Percentiles rank a stretch among this genome's conserved stretches.
phyloP scores from a whole-genome alignment of 2,329 filamentous ascomycete species.

The Metarhizium humberi region DNA sequence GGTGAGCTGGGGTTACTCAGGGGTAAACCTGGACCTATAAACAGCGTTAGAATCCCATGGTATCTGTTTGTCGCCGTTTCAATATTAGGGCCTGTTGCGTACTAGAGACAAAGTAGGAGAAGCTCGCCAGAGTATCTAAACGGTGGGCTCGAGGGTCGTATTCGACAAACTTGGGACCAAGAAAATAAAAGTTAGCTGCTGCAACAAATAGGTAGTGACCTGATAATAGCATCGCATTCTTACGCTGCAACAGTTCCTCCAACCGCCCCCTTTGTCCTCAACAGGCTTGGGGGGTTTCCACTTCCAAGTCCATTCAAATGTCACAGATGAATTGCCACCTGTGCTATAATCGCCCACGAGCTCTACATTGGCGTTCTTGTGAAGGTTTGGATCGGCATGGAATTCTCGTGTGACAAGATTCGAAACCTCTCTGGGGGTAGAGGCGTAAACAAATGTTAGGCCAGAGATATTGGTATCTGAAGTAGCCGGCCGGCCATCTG shows the following conservation, averaged over 20 bases:
- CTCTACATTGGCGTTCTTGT: slow-evolving; percentile 94
- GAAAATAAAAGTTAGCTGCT: neutral
- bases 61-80: neutral
- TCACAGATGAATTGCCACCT: slow-evolving; percentile 69
- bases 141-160: slow-evolving; percentile 91
- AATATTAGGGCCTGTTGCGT: slow-evolving; percentile 20
- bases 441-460: slow-evolving; percentile 85
- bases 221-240: neutral
- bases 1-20: slow-evolving; percentile 54
- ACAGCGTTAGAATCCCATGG: neutral
- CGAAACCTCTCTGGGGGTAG: slow-evolving; percentile 78
- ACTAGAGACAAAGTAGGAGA: slow-evolving; percentile 93
- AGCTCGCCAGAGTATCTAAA: slow-evolving; percentile 78
- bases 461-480: slow-evolving; percentile 75
- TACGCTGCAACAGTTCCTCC: slow-evolving; percentile 91
- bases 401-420: slow-evolving; percentile 93
- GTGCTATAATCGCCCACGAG: slow-evolving; percentile 89
- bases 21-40: slow-evolving; percentile 32
- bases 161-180: slow-evolving; percentile 66
- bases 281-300: slow-evolving; percentile 80
- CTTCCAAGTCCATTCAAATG: slow-evolving; percentile 94
- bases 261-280: slow-evolving; percentile 82
- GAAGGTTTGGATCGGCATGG: slow-evolving; percentile 90
- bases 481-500: slow-evolving; percentile 36
- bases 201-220: neutral